Evolutionary conservation across 139 green algal species (phyloP), one percentile per base, ranked within the genome.

Genomic region (Gonium pectorale): DNA sequence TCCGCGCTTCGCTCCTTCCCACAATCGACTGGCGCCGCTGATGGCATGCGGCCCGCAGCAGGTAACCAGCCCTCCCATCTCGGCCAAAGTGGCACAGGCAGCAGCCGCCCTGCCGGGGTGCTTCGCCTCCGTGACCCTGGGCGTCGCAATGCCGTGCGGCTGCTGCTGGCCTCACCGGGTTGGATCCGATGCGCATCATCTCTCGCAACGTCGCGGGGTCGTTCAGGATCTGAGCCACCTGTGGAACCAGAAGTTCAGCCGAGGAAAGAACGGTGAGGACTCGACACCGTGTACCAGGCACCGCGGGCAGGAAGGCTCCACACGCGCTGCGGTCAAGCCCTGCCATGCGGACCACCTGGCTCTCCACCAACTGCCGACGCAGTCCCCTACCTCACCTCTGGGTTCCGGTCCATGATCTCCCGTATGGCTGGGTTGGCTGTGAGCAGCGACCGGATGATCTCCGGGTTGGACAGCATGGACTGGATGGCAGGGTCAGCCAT

Each of bases 171-270:
- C 89, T 82, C 74, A 96, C 92, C 40, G 97, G 97, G 85, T 99
- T 99, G 54, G 88, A 77, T 31, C 93, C 93, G 29, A 96, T 87
- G 19, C 94, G 90, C 77, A 98, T 85, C 66, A 94, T 94, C 71
- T 98, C 90, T 0, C 95, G 92, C 46, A 99, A 83, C 66, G 95
- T 86, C 46, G 94, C 87, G 2, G 97, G 97, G 90, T 99, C 96
- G 73, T 95, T 97, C 8, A 99, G 81, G 38, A 97, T 79, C 73
- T 97, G 94, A 0, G 84, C 59, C 7, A 82, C 41, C 75, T 82
- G 75, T n/a, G n/a, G n/a, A n/a, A n/a, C n/a, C n/a, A n/a, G n/a
- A n/a, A n/a, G n/a, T n/a, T n/a, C n/a, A n/a, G n/a, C n/a, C n/a
- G n/a, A n/a, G n/a, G n/a, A n/a, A n/a, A n/a, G n/a, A n/a, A n/a